Evolutionary conservation across 1,284 basidiomycete species (phyloP).

Genomic region (Apiotrichum veenhuisii): DNA sequence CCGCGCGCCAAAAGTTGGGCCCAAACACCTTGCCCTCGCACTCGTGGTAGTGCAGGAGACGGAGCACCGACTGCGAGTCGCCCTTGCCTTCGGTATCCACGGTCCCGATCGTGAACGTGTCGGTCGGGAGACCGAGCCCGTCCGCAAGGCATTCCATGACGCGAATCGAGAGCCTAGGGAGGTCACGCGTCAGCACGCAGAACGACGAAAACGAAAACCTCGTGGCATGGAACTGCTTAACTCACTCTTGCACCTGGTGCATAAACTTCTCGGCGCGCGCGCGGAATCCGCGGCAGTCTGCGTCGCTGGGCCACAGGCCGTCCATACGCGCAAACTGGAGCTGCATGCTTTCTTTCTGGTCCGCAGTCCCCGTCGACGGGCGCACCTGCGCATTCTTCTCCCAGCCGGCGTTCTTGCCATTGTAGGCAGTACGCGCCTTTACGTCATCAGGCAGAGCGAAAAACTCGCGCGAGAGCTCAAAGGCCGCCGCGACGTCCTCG

Average conservation of each 20-base stretch:
- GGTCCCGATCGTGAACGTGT: slow-evolving; percentile 30
- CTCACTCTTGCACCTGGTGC: slow-evolving; percentile 27
- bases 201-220: no score
- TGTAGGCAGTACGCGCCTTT: slow-evolving; percentile 17
- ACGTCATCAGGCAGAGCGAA: slow-evolving; percentile 13
- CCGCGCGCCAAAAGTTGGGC: slow-evolving; percentile 35
- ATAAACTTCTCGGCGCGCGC: slow-evolving; percentile 26
- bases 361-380: slow-evolving; percentile 16
- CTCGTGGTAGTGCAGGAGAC: slow-evolving; percentile 34
- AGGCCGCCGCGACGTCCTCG: slow-evolving; percentile 13
- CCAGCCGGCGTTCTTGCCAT: slow-evolving; percentile 21
- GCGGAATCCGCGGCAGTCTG: slow-evolving; percentile 22
- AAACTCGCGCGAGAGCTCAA: slow-evolving; percentile 11
- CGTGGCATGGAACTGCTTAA: no score
- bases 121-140: slow-evolving; percentile 26
- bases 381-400: slow-evolving; percentile 20
- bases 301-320: slow-evolving; percentile 30
- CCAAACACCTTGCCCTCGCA: slow-evolving; percentile 34
- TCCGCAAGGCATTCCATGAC: slow-evolving; percentile 38
- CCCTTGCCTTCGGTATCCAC: slow-evolving; percentile 25
- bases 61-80: slow-evolving; percentile 31
- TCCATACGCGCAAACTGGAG: slow-evolving; percentile 37
- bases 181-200: no score
- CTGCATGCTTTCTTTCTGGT: slow-evolving; percentile 20
- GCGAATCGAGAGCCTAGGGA: slow-evolving; percentile 22